A percentile compares a stretch with the other conserved stretches of the same genome.
These are phyloP conservation scores for Xerocomus spinulosus DNA, from an alignment of 768 basidiomycete species.

Conservation along the genomic window DNA sequence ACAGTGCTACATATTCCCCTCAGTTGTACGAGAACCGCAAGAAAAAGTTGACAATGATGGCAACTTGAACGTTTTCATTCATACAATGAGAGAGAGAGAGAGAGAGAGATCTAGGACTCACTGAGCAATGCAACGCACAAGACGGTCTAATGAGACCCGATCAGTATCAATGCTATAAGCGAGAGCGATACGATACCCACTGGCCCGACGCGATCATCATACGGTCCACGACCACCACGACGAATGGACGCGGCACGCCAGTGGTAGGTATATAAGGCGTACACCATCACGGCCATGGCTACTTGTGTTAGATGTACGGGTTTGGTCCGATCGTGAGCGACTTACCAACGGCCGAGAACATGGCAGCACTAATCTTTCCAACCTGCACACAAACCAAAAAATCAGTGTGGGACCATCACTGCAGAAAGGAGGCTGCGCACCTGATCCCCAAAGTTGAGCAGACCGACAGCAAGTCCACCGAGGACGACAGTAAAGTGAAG, in stretches of 20 bases:
- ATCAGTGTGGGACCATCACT: neutral
- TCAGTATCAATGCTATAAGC: constrained; percentile 11
- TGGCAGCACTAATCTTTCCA: constrained; percentile 91
- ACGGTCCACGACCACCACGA: constrained; percentile 85
- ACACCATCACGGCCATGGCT: constrained; percentile 98
- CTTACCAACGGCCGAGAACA: constrained; percentile 93
- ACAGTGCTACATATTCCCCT: neutral
- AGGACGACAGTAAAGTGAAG: constrained; percentile 97
- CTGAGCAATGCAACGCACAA: constrained; percentile 79
- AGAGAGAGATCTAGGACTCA: constrained; percentile 29
- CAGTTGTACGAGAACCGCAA: constrained; percentile 60
- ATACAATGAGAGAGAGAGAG: too few species aligned
- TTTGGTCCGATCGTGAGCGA: constrained; percentile 7
- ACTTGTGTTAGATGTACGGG: constrained; percentile 9
- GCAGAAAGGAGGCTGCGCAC: constrained; percentile 34
- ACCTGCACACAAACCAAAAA: constrained; percentile 45
- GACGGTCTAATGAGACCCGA: constrained; percentile 52
- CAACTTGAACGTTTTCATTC: too few species aligned
- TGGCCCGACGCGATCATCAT: constrained; percentile 93
- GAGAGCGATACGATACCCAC: constrained; percentile 48
- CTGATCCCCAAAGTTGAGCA: constrained; percentile 98
- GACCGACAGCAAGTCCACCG: constrained; percentile 90
- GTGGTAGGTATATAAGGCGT: constrained; percentile 93
- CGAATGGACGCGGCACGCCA: constrained; percentile 95
- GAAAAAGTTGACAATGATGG: constrained; percentile 80